Evolutionary conservation across 495 filamentous ascomycete species (phyloP).

Genomic region (Xylaria bambusicola): DNA sequence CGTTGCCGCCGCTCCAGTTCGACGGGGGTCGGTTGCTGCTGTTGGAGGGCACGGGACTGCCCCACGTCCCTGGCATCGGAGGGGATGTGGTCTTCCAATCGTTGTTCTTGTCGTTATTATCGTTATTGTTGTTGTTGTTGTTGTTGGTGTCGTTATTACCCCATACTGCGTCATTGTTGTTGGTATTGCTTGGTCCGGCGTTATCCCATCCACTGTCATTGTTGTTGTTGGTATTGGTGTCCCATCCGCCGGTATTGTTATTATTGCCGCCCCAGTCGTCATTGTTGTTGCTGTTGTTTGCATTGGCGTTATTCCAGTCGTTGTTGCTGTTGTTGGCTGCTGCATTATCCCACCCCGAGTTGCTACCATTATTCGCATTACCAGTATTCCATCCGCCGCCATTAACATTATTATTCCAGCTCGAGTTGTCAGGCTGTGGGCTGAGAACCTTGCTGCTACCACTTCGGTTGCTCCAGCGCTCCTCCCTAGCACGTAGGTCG

Average conservation of each 20-base stretch:
- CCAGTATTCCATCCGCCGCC: background rate
- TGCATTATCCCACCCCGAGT: background rate
- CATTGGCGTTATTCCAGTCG: background rate
- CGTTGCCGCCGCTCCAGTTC: slow-evolving; percentile 3
- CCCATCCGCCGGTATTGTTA: background rate
- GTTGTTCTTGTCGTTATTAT: background rate
- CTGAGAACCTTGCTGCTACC: slow-evolving; percentile 20
- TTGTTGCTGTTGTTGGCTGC: background rate
- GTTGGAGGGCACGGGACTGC: slow-evolving; percentile 10
- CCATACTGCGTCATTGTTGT: background rate
- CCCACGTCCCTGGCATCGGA: slow-evolving; percentile 18
- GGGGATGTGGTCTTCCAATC: background rate
- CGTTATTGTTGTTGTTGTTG: background rate
- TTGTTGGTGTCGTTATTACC: background rate
- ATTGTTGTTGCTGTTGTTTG: background rate
- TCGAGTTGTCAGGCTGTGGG: background rate
- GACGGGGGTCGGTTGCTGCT: slow-evolving; percentile 2
- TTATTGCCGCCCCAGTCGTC: background rate
- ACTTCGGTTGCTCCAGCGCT: slow-evolving; percentile 19
- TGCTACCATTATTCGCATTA: slow-evolving; percentile 4
- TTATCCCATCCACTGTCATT: background rate
- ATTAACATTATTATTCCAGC: slow-evolving; percentile 12
- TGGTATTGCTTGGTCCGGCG: background rate
- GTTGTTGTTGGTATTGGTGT: background rate
- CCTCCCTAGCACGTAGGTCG: slow-evolving; percentile 5